phyloP scores from a whole-genome alignment of 2,329 filamentous ascomycete species.

The Tolypocladium tundrense region DNA sequence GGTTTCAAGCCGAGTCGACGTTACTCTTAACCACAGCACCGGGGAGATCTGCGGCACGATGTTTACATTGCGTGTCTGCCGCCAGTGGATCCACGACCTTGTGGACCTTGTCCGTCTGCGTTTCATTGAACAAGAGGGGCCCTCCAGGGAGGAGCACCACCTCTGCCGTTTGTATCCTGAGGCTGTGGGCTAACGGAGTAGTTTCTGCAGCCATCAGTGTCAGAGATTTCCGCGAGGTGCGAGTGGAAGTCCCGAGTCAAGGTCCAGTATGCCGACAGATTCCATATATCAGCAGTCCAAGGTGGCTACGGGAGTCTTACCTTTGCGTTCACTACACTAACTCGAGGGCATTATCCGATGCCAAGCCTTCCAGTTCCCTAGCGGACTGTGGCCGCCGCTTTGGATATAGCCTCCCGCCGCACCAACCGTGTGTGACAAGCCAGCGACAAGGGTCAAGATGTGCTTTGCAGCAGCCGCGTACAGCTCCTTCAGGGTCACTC shows the following conservation, averaged over 20 bases:
- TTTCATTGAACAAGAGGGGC: constrained; percentile 5
- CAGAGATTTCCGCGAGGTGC: constrained; percentile 22
- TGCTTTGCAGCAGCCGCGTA: constrained; percentile 11
- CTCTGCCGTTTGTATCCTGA: constrained; percentile 2
- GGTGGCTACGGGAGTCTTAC: constrained; percentile 10
- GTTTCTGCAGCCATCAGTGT: constrained; percentile 25
- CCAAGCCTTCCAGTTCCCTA: constrained; percentile 20
- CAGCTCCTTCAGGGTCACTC: constrained; percentile 13
- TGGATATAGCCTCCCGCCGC: constrained; percentile 20
- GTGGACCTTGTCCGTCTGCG: constrained; percentile 2
- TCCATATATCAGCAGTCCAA: neutral
- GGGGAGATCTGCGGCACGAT: neutral
- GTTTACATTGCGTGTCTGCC: neutral
- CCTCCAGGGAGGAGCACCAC: neutral
- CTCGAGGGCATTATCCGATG: constrained; percentile 24
- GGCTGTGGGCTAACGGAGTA: constrained; percentile 17
- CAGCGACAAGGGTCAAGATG: constrained; percentile 15
- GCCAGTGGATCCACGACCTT: constrained; percentile 2
- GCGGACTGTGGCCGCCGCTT: constrained; percentile 20
- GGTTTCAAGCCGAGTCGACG: constrained; percentile 26
- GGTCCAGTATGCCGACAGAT: constrained; percentile 21
- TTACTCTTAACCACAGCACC: constrained; percentile 11
- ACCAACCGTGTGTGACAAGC: constrained; percentile 17
- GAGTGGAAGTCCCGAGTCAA: constrained; percentile 16
- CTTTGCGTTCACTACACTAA: constrained; percentile 20